These are phyloP conservation scores for Brassica nigra DNA, from an alignment of 345 rosid genomes.

Conservation along the genomic window DNA sequence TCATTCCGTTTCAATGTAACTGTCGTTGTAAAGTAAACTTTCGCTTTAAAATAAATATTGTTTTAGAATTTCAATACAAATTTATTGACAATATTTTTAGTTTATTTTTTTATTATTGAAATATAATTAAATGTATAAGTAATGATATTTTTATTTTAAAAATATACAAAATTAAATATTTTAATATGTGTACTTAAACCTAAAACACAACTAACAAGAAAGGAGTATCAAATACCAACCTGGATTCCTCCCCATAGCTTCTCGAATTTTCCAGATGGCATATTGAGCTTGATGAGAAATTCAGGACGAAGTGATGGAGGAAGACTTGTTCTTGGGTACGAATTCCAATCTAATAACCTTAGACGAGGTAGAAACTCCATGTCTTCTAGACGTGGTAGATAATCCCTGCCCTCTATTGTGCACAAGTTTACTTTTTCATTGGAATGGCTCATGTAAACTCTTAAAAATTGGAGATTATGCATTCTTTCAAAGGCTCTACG, in stretches of 20 bases:
- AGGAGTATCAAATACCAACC: background rate
- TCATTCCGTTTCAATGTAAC: background rate
- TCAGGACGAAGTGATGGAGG: background rate
- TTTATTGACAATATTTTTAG: too few species aligned
- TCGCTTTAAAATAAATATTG: too few species aligned
- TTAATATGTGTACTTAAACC: too few species aligned
- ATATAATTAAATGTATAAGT: too few species aligned
- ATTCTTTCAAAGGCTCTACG: background rate
- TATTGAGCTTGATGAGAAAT: background rate
- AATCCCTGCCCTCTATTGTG: background rate
- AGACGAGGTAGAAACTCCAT: background rate
- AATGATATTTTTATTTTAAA: too few species aligned
- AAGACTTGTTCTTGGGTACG: background rate
- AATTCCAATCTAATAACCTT: background rate
- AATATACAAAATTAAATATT: too few species aligned
- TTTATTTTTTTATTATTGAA: too few species aligned
- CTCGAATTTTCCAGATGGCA: background rate
- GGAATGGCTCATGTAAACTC: background rate
- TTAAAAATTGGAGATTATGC: background rate
- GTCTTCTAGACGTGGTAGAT: background rate
- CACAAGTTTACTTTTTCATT: background rate
- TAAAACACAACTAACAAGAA: too few species aligned
- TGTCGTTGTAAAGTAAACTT: too few species aligned
- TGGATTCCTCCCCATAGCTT: background rate
- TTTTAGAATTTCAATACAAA: too few species aligned